These are phyloP conservation scores for Penicillium dipodomyicola DNA, from an alignment of 495 filamentous ascomycete species.

Conservation along the genomic window DNA sequence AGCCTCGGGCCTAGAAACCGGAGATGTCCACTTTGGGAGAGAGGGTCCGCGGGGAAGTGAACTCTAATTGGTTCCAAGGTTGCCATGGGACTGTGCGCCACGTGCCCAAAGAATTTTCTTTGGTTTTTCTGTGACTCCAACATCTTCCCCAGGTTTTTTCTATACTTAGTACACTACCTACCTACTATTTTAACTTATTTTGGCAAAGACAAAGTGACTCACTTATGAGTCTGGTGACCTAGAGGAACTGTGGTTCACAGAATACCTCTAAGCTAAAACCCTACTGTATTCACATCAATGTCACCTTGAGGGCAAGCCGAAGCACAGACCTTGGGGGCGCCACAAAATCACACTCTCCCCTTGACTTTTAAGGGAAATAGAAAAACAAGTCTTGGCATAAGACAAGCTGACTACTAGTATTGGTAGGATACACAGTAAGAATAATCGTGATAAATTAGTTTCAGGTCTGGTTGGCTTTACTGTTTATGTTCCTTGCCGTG, in stretches of 20 bases:
- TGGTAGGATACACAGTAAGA: neutral
- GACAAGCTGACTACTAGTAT: neutral
- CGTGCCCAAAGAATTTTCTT: conserved; percentile 7
- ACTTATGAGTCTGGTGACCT: neutral
- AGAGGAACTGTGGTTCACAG: neutral
- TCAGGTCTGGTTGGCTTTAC: neutral
- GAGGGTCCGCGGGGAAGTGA: neutral
- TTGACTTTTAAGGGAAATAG: neutral
- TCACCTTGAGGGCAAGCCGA: conserved; percentile 8
- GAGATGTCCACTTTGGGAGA: conserved; percentile 14
- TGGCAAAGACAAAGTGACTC: neutral
- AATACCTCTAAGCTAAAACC: neutral
- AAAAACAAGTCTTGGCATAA: neutral
- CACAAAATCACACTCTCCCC: conserved; percentile 10
- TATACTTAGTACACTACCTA: neutral
- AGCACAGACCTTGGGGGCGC: conserved; percentile 8
- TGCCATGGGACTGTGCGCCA: conserved; percentile 7
- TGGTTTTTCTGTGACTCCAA: neutral
- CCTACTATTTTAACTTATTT: neutral
- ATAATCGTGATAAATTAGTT: neutral
- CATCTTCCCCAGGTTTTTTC: neutral
- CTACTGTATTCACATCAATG: neutral
- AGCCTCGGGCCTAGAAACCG: conserved; percentile 18
- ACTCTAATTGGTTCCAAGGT: neutral
- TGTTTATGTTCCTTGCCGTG: neutral